These are phyloP conservation scores for Coprinopsis marcescibilis DNA, from an alignment of 768 basidiomycete genomes.

Conservation along the genomic window DNA sequence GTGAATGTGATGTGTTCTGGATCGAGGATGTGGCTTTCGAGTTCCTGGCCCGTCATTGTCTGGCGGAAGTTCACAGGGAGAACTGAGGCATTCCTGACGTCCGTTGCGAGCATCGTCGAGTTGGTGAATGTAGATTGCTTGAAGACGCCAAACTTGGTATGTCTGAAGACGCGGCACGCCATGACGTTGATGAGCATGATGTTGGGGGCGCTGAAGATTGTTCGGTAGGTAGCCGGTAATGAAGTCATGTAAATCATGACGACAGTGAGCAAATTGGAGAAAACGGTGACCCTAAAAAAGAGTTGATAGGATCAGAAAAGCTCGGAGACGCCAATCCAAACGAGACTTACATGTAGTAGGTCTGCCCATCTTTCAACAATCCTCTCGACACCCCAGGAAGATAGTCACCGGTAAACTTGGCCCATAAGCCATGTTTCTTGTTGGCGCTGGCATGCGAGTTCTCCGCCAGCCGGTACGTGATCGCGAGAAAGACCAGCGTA, in stretches of 20 bases:
- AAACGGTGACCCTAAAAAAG: constrained; percentile 1
- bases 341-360: constrained; percentile 26
- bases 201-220: constrained; percentile 6
- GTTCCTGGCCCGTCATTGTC: not conserved
- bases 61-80: constrained; percentile 1
- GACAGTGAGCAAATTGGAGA: constrained; percentile 6
- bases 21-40: not conserved
- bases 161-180: constrained; percentile 3
- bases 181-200: constrained; percentile 7
- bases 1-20: not conserved
- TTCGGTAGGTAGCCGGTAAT: not conserved
- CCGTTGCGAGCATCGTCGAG: not conserved
- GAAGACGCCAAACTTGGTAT: constrained; percentile 5
- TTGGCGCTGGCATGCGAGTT: constrained; percentile 6
- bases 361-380: constrained; percentile 24
- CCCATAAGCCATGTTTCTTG: constrained; percentile 10
- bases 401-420: constrained; percentile 17
- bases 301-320: not conserved
- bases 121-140: not conserved
- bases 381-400: constrained; percentile 22
- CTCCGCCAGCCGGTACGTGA: constrained; percentile 21
- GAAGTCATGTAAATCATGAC: constrained; percentile 4
- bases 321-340: not conserved
- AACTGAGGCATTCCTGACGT: constrained; percentile 1
- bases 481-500: constrained; percentile 25